These are phyloP conservation scores for Amanita phalloides DNA, from an alignment of 768 basidiomycete species.

Conservation along the genomic window DNA sequence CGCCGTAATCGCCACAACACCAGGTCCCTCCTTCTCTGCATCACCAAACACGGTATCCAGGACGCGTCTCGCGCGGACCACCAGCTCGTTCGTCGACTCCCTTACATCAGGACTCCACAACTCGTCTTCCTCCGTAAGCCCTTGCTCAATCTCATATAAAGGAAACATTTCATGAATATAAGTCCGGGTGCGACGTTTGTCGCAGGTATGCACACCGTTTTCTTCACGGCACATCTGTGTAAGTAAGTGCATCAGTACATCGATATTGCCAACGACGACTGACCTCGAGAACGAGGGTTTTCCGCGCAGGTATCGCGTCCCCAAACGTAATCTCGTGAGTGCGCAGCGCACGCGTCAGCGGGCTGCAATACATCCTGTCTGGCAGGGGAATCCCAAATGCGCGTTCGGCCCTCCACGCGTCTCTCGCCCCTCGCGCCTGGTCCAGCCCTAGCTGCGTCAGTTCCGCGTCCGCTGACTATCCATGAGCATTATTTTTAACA, in stretches of 20 bases:
- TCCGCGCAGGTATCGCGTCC: slow-evolving; percentile 17
- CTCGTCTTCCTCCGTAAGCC: slow-evolving; percentile 52
- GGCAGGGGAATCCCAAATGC: slow-evolving; percentile 36
- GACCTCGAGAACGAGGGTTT: slow-evolving; percentile 48
- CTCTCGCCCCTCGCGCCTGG: slow-evolving; percentile 39
- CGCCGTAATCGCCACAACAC: slow-evolving; percentile 59
- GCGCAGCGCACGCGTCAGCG: slow-evolving; percentile 48
- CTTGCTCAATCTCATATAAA: slow-evolving; percentile 40
- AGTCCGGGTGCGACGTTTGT: slow-evolving; percentile 41
- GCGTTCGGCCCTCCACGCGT: slow-evolving; percentile 40
- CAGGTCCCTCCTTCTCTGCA: slow-evolving; percentile 19
- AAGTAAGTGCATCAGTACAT: not conserved
- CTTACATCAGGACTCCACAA: slow-evolving; percentile 46
- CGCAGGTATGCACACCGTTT: slow-evolving; percentile 62
- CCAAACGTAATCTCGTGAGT: slow-evolving; percentile 47
- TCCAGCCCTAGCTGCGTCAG: slow-evolving; percentile 46
- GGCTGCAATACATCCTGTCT: slow-evolving; percentile 48
- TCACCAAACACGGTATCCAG: slow-evolving; percentile 45
- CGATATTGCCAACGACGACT: not conserved
- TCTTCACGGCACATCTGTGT: slow-evolving; percentile 56
- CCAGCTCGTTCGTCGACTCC: slow-evolving; percentile 38
- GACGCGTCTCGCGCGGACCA: slow-evolving; percentile 35
- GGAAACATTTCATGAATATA: slow-evolving; percentile 42
- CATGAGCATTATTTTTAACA: not conserved
- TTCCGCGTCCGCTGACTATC: slow-evolving; percentile 45